Percentiles rank a stretch among this genome's conserved stretches.
Evolutionary conservation across 2,329 filamentous ascomycete species (phyloP).

Genomic region (Talaromyces rugulosus): DNA sequence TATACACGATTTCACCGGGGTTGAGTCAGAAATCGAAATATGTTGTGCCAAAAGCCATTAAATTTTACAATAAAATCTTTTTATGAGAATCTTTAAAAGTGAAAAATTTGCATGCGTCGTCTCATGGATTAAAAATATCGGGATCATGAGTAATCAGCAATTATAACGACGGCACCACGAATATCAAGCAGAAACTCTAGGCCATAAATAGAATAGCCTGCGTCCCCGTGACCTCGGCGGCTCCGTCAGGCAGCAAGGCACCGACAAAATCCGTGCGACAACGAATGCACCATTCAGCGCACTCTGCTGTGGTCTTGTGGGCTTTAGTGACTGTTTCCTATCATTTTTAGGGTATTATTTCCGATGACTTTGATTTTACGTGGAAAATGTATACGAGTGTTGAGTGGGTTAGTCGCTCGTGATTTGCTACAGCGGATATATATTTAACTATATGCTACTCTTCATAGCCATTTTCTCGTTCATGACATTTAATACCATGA

Average conservation of each 20-base stretch:
- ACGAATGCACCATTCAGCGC: not conserved
- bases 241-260: not conserved
- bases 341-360: too few species aligned
- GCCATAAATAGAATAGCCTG: not conserved
- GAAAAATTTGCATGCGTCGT: too few species aligned
- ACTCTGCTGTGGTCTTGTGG: not conserved
- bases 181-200: not conserved
- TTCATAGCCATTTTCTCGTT: too few species aligned
- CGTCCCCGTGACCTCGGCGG: not conserved
- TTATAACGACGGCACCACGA: not conserved
- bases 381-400: too few species aligned
- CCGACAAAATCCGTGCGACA: not conserved
- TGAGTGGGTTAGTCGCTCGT: not conserved
- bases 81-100: too few species aligned
- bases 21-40: not conserved
- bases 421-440: not conserved
- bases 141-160: not conserved
- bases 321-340: too few species aligned
- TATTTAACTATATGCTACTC: not conserved
- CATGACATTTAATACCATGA: too few species aligned
- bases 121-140: not conserved
- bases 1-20: not conserved
- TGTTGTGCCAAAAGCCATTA: not conserved
- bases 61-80: not conserved
- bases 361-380: too few species aligned